phyloP scores from a whole-genome alignment of 352 stramenopile genomes.

The Phytophthora chlamydospora region DNA sequence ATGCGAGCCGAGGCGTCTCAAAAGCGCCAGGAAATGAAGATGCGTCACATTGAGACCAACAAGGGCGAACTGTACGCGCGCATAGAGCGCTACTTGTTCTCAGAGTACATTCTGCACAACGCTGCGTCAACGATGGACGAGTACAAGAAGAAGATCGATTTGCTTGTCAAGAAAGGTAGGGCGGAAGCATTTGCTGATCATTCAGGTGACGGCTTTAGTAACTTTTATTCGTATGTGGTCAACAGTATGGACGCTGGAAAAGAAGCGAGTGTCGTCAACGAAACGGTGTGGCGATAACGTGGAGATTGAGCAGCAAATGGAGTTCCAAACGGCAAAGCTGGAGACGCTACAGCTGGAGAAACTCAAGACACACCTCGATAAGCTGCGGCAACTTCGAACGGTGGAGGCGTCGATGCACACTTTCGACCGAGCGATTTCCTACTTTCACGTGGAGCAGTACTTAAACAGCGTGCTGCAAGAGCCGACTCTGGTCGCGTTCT shows the following conservation, averaged over 20 bases:
- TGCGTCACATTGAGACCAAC: slow-evolving; percentile 84
- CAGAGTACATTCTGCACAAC: slow-evolving; percentile 80
- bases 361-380: slow-evolving; percentile 70
- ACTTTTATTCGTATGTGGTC: slow-evolving; percentile 5
- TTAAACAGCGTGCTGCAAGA: slow-evolving; percentile 82
- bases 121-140: slow-evolving; percentile 60
- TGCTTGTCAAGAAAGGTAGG: slow-evolving; percentile 75
- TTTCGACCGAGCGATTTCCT: slow-evolving; percentile 79
- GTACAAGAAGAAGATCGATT: slow-evolving; percentile 71
- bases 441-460: slow-evolving; percentile 86
- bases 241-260: slow-evolving; percentile 65
- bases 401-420: slow-evolving; percentile 81
- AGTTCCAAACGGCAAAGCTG: slow-evolving; percentile 79
- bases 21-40: slow-evolving; percentile 84
- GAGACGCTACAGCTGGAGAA: slow-evolving; percentile 67
- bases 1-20: slow-evolving; percentile 76
- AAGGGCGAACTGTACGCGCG: slow-evolving; percentile 80
- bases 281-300: slow-evolving; percentile 68
- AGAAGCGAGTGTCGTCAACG: slow-evolving; percentile 57
- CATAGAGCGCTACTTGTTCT: slow-evolving; percentile 78
- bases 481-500: slow-evolving; percentile 57
- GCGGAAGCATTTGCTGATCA: slow-evolving; percentile 2
- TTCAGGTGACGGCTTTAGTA: background rate
- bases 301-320: slow-evolving; percentile 59
- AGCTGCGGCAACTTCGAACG: slow-evolving; percentile 75